Evolutionary conservation across 1,284 basidiomycete genomes (phyloP).

Genomic region (Rhodofomes roseus): DNA sequence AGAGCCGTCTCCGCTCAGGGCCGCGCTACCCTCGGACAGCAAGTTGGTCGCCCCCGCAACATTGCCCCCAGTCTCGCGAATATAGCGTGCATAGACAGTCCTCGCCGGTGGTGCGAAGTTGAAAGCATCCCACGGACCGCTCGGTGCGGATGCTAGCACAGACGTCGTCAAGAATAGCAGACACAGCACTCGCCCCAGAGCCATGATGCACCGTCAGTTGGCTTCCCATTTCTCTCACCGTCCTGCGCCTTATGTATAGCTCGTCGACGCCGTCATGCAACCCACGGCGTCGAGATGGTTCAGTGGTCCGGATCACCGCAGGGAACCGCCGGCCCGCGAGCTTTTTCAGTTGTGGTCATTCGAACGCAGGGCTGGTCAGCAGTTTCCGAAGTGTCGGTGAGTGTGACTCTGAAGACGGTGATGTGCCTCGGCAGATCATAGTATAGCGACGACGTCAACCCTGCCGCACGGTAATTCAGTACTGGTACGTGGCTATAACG

Average conservation of each 20-base stretch:
- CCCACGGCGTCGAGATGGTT: neutral
- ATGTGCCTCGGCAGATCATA: neutral
- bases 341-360: neutral
- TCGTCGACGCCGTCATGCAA: neutral
- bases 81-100: slow-evolving; percentile 33
- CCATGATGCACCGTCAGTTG: neutral
- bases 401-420: neutral
- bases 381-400: neutral
- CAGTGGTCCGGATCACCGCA: neutral
- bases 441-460: neutral
- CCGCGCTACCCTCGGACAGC: slow-evolving; percentile 26
- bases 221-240: neutral
- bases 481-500: neutral
- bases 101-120: slow-evolving; percentile 41
- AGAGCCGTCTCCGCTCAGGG: slow-evolving; percentile 33
- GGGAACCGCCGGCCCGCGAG: neutral
- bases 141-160: slow-evolving; percentile 27
- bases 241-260: neutral
- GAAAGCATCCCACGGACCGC: slow-evolving; percentile 45
- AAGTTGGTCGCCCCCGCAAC: slow-evolving; percentile 32
- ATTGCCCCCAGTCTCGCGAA: slow-evolving; percentile 30
- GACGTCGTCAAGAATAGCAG: neutral
- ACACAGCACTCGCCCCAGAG: neutral
- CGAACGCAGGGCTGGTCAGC: neutral
- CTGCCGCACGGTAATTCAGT: neutral